Evolutionary conservation across 2,329 filamentous ascomycete species (phyloP).

Genomic region (Aspergillus neotritici): DNA sequence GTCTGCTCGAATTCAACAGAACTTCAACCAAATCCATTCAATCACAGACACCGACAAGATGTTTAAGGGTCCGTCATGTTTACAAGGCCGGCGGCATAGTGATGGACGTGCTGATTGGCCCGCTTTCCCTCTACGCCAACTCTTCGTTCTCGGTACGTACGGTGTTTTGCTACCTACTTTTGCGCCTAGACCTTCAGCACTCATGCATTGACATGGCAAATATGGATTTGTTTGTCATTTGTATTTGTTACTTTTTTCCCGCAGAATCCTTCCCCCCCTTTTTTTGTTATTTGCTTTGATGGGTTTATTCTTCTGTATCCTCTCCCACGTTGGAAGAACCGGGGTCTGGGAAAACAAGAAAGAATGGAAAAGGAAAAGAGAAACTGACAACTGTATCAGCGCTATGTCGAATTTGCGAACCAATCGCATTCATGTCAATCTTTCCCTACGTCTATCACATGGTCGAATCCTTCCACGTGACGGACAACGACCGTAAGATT

Average conservation of each 20-base stretch:
- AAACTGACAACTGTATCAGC: constrained; percentile 48
- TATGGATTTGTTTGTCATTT: constrained; percentile 2
- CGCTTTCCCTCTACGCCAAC: constrained; percentile 54
- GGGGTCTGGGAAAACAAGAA: constrained; percentile 1
- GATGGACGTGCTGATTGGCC: constrained; percentile 31
- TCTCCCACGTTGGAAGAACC: neutral
- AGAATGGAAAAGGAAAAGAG: neutral
- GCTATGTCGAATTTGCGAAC: constrained; percentile 92
- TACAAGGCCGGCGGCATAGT: constrained; percentile 27
- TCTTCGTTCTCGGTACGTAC: constrained; percentile 45
- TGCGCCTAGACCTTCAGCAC: constrained; percentile 7
- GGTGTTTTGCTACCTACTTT: constrained; percentile 18
- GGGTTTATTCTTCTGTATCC: neutral
- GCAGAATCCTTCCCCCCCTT: neutral
- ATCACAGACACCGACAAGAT: constrained; percentile 15
- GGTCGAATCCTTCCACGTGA: constrained; percentile 85
- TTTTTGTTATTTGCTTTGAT: neutral
- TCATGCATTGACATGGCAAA: no score
- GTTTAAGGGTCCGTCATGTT: constrained; percentile 31
- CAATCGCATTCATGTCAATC: constrained; percentile 99
- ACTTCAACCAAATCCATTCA: no score
- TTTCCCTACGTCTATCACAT: constrained; percentile 99
- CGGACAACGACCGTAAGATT: constrained; percentile 70
- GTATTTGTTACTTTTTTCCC: neutral
- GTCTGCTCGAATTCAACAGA: no score